These are phyloP conservation scores for Debaryomyces prosopidis DNA, from an alignment of 805 yeast species.

Conservation along the genomic window DNA sequence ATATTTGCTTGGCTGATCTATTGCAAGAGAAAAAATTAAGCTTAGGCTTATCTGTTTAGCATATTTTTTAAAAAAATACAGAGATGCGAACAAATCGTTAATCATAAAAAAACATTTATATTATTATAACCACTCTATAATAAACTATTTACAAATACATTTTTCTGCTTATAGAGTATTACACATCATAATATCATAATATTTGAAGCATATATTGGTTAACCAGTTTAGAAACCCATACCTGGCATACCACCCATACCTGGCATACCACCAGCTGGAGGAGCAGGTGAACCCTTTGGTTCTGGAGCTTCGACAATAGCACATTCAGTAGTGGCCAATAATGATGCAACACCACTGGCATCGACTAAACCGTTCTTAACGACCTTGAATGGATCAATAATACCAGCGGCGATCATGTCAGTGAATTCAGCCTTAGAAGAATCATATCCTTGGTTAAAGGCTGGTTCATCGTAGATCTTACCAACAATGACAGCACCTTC, in stretches of 20 bases:
- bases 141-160: constrained; percentile 9
- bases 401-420: constrained; percentile 95
- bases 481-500: constrained; percentile 98
- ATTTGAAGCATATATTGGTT: neutral
- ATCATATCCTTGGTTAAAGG: constrained; percentile 90
- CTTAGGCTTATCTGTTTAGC: neutral
- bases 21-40: neutral
- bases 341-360: constrained; percentile 96
- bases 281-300: constrained; percentile 62
- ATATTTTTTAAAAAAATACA: neutral
- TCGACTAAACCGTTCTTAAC: constrained; percentile 94
- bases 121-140: neutral
- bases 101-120: neutral
- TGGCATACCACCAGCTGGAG: constrained; percentile 43
- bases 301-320: constrained; percentile 95
- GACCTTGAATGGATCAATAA: constrained; percentile 97
- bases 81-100: neutral
- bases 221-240: constrained; percentile 26
- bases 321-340: constrained; percentile 97
- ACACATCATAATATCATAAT: neutral
- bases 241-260: constrained; percentile 42
- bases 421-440: constrained; percentile 90
- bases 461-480: constrained; percentile 65
- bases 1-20: neutral
- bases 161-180: constrained; percentile 7